Evolutionary conservation across 176 grass and related monocot species (phyloP).

Genomic region (Carex kokanica): DNA sequence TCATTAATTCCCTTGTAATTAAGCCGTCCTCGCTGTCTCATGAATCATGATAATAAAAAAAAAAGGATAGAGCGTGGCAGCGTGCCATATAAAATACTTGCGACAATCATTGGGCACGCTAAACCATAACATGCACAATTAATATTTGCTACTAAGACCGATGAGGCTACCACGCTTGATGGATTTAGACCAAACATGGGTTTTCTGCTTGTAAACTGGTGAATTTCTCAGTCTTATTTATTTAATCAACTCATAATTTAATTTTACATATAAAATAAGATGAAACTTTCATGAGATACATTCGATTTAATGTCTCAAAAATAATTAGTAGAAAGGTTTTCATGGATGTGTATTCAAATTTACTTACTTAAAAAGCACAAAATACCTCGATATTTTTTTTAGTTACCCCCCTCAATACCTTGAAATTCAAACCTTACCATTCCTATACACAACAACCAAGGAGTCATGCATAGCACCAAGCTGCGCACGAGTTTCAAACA

Average conservation of each 20-base stretch:
- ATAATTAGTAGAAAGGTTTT: background rate
- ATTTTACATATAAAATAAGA: background rate
- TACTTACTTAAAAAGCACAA: background rate
- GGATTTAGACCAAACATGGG: background rate
- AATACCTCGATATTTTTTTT: no score
- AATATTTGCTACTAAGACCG: no score
- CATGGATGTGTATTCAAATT: background rate
- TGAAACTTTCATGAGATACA: background rate
- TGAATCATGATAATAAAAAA: no score
- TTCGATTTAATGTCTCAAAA: background rate
- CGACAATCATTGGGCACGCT: background rate
- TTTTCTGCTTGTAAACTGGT: background rate
- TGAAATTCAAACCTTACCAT: no score
- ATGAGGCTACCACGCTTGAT: background rate
- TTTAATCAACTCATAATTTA: background rate
- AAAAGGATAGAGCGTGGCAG: background rate
- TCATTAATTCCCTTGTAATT: no score
- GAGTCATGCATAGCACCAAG: no score
- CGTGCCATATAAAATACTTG: background rate
- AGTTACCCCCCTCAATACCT: no score
- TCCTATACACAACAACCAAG: no score
- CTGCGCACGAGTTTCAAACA: no score
- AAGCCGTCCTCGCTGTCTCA: no score
- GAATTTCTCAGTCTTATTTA: background rate
- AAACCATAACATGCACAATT: no score